These are phyloP conservation scores for Hypoxylon sp. DNA, from an alignment of 2,329 filamentous ascomycete genomes.

Conservation along the genomic window DNA sequence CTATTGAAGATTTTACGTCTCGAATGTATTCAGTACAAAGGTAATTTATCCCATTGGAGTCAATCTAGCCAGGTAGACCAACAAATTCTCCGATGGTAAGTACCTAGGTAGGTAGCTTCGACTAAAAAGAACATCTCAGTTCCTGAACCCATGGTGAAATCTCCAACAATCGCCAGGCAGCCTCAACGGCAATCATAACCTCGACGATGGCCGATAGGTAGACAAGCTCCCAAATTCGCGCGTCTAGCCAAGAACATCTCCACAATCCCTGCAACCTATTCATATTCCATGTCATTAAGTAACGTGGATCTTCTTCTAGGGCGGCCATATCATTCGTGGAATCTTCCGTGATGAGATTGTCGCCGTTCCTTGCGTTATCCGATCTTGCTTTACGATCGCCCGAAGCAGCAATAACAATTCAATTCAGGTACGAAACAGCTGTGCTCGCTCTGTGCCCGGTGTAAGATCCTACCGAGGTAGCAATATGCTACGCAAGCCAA, in stretches of 20 bases:
- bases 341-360: slow-evolving; percentile 30
- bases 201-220: no score
- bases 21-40: no score
- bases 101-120: no score
- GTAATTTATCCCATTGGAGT: background rate
- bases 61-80: background rate
- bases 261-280: slow-evolving; percentile 28
- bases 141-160: background rate
- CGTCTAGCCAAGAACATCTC: slow-evolving; percentile 26
- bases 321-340: slow-evolving; percentile 36
- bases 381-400: slow-evolving; percentile 2
- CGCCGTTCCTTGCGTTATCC: slow-evolving; percentile 28
- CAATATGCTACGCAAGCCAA: slow-evolving; percentile 34
- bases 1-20: no score
- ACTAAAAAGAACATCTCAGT: background rate
- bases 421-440: slow-evolving; percentile 16
- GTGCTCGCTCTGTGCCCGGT: slow-evolving; percentile 33
- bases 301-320: slow-evolving; percentile 15
- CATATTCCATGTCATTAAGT: slow-evolving; percentile 23
- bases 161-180: slow-evolving; percentile 21
- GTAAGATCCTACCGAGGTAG: slow-evolving; percentile 41
- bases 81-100: background rate
- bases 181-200: background rate
- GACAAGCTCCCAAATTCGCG: background rate
- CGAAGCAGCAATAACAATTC: slow-evolving; percentile 10